Evolutionary conservation across 306 rosid species (phyloP).

Genomic region (Dicorynia guianensis): DNA sequence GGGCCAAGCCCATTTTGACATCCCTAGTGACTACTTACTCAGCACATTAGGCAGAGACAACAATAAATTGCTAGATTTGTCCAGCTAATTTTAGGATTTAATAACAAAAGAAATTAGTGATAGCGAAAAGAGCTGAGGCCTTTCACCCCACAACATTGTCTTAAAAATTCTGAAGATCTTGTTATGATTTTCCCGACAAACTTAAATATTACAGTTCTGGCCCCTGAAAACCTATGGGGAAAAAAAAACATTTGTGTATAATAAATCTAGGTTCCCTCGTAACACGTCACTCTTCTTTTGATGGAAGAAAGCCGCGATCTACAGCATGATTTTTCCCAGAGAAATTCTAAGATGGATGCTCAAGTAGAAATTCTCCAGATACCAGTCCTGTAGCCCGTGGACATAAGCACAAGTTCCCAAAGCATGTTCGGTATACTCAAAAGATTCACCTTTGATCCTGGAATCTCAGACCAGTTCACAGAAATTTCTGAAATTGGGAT

Average conservation of each 20-base stretch:
- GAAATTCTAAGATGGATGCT: slow-evolving; percentile 33
- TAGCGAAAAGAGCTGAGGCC: background rate
- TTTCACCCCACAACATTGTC: slow-evolving; percentile 7
- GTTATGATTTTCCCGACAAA: slow-evolving; percentile 27
- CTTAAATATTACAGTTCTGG: slow-evolving; percentile 22
- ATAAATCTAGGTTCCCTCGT: slow-evolving; percentile 3
- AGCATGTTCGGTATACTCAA: slow-evolving; percentile 97
- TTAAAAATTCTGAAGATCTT: slow-evolving; percentile 16
- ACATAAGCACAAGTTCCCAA: slow-evolving; percentile 96
- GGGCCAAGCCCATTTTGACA: too few relatives aligned
- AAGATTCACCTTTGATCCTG: slow-evolving; percentile 96
- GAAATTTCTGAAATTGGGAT: slow-evolving; percentile 87
- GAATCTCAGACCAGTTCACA: slow-evolving; percentile 97
- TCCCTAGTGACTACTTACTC: background rate
- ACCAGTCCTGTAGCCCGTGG: slow-evolving; percentile 86
- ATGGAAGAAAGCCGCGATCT: slow-evolving; percentile 28
- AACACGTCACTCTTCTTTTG: slow-evolving; percentile 6
- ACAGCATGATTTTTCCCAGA: slow-evolving; percentile 20
- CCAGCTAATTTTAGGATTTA: background rate
- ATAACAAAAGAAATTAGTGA: background rate
- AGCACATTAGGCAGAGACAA: slow-evolving; percentile 22
- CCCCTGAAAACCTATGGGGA: slow-evolving; percentile 1
- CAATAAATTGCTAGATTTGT: slow-evolving; percentile 19
- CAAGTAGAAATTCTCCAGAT: slow-evolving; percentile 77
- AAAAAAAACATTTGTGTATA: background rate